Evolutionary conservation across 352 stramenopile genomes (phyloP), one percentile per base, ranked within the genome.

Genomic region (Pythium monospermum): DNA sequence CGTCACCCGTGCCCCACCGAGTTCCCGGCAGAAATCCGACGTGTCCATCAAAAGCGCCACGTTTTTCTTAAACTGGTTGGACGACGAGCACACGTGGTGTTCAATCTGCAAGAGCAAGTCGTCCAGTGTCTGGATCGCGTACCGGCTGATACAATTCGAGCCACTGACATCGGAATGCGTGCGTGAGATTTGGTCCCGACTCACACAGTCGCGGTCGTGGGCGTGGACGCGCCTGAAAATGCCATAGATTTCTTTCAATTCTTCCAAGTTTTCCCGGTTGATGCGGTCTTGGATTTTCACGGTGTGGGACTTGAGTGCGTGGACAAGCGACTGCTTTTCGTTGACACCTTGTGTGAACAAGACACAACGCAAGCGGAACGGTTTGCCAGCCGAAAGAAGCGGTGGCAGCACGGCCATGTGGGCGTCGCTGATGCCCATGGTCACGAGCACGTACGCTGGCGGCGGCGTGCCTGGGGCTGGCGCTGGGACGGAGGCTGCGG

Each of bases 1-100:
- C 15, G 96, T 96, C n/a, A 96, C 74, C 30, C 88, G 87, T 0
- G 89, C 91, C 27, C 85, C 93, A n/a, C 91, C 88, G 6, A 99
- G 64, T 39, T 74, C 68, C 41, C 83, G 66, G 40, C 83, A 93
- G 53, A 93, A 88, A 44, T 93, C 83, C 6, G 83, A 90, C 23
- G 83, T 82, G 53, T 88, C 75, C 65, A 86, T 90, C 19, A 93
- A 55, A 26, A 93, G 49, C 32, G 64, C 76, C 30, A 90, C 78
- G 44, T 89, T 91, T 51, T 93, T 93, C 66, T 88, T 87, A 64
- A 81, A 87, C 55, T 85, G 71, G 31, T 76, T 83, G 28, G 68
- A 69, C 16, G 71, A 44, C n/a, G 73, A 78, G 51, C 61, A 78
- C 49, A 93, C 80, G 58, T 86, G 76, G 40, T 86, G 68, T 45